Evolutionary conservation across 148 eudicot genomes (phyloP).

Genomic region (Diospyros lotus): DNA sequence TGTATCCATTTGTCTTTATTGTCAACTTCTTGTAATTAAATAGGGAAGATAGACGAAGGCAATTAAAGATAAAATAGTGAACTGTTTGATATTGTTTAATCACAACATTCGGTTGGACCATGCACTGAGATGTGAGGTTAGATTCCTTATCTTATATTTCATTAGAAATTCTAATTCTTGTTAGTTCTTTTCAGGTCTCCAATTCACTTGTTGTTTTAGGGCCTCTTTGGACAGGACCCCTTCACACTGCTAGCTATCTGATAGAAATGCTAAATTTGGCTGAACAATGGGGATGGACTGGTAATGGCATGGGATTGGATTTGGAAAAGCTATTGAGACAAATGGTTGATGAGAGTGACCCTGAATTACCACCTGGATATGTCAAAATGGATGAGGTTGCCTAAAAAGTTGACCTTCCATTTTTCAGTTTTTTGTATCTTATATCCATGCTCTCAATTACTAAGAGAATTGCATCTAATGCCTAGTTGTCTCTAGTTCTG

Average conservation of each 20-base stretch:
- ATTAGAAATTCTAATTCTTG: conserved; percentile 1
- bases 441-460: no score
- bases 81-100: background rate
- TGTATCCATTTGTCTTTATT: background rate
- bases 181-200: conserved; percentile 41
- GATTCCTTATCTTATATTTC: background rate
- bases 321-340: conserved; percentile 61
- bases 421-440: background rate
- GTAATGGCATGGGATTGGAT: conserved; percentile 44
- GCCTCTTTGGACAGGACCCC: conserved; percentile 97
- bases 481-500: no score
- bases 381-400: conserved; percentile 71
- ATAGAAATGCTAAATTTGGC: conserved; percentile 65
- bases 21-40: background rate
- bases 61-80: background rate
- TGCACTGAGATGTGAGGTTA: background rate
- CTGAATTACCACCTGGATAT: conserved; percentile 70
- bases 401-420: background rate
- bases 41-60: background rate
- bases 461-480: no score
- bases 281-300: conserved; percentile 80
- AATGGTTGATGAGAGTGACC: conserved; percentile 92
- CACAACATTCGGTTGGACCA: conserved; percentile 2
- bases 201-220: conserved; percentile 67
- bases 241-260: conserved; percentile 59